Evolutionary conservation across 345 rosid genomes (phyloP), one percentile per base, ranked within the genome.

Genomic region (Sisymbrium altissimum): DNA sequence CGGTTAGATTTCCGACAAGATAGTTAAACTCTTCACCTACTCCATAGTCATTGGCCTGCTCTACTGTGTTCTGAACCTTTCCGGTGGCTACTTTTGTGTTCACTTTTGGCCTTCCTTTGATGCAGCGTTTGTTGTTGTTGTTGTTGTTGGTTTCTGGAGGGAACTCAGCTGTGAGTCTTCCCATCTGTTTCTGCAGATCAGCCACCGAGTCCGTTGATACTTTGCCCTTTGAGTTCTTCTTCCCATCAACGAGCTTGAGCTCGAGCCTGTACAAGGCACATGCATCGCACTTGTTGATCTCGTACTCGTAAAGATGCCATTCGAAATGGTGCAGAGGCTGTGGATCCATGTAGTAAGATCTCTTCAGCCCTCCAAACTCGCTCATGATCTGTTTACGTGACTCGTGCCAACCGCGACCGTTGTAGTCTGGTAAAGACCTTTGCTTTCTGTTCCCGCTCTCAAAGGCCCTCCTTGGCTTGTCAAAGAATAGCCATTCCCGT

Each of bases 321-420:
- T 92, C 98, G 21, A 89, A 86, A 70, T 87, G 85, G 80, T 86
- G 84, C 45, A 88, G 85, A 65, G 99, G 99, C 71, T 96, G 98
- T 30, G 99, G 98, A 74, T 96, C 99, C 99, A 96, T 96, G 82
- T 96, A 92, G 68, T 96, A 92, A 9, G 99, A 96, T 81, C 99
- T 87, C 83, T 95, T 95, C 68, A 92, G 83, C 65, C 97, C 99
- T 21, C 89, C 90, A 72, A 78, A 87, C 75, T 95, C 99, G 72
- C 79, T 88, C 99, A 95, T 92, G 78, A 92, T 86, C 83, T 92
- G 98, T 80, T 95, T 90, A 79, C 98, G 86, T 10, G 99, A 95
- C 83, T 96, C 99, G 46, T 95, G 99, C 98, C 98, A 95, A 25
- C 99, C 99, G 35, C 99, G 94, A 3, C 98, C 98, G 13, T 86